Evolutionary conservation across 352 stramenopile species (phyloP), one percentile per base, ranked within the genome.

Genomic region (Pythium pectinolyticum): DNA sequence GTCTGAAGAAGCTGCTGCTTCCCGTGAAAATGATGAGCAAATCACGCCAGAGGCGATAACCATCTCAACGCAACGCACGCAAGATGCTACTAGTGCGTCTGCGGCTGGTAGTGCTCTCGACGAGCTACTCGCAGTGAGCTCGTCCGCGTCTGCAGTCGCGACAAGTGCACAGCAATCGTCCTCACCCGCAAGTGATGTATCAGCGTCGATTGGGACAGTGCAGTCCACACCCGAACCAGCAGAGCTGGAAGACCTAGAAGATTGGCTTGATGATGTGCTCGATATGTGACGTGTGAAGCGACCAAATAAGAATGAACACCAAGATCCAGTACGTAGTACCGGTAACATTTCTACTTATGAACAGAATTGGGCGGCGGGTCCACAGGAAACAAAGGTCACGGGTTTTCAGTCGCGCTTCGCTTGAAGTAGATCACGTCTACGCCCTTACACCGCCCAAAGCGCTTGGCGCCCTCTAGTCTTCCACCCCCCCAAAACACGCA

Each of bases 351-450:
- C n/a, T n/a, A n/a, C n/a, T n/a, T n/a, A n/a, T n/a, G n/a, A n/a
- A n/a, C n/a, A n/a, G n/a, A n/a, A n/a, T n/a, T n/a, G n/a, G n/a
- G n/a, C n/a, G n/a, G n/a, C n/a, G n/a, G n/a, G n/a, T n/a, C n/a
- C n/a, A n/a, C n/a, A n/a, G n/a, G n/a, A n/a, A n/a, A n/a, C n/a
- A n/a, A n/a, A n/a, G n/a, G n/a, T n/a, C 19, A 49, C 22, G 28
- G 41, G 41, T 49, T 49, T 12, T 2, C 12, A 15, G 27, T 19
- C 14, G 39, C 24, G 8, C 17, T 52, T 69, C 74, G 49, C 46
- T 72, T 60, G 48, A 93, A 89, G 72, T 91, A 93, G 47, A 93
- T 91, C 54, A 89, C 79, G 47, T 93, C 84, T 7, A 93, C 84
- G n/a, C 82, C 84, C 46, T 90, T 91, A 69, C 82, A 93, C 39